Percentiles rank a stretch among this genome's conserved stretches.
phyloP scores from a whole-genome alignment of 495 filamentous ascomycete species.

The Penicillium argentinense region DNA sequence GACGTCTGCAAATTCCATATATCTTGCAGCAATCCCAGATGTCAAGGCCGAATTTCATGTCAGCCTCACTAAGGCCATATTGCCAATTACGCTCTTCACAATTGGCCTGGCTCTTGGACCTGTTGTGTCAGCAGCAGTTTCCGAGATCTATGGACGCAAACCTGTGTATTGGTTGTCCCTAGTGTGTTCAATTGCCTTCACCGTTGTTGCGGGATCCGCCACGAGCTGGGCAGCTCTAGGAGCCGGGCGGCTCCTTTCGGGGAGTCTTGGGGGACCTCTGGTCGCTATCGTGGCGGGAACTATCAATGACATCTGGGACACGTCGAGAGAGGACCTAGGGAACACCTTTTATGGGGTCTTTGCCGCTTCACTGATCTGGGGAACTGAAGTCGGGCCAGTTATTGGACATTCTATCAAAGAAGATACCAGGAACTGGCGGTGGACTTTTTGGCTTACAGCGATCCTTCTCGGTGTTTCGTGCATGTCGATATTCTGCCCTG shows the following conservation, averaged over 20 bases:
- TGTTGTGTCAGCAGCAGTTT: constrained; percentile 11
- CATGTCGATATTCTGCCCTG: constrained; percentile 2
- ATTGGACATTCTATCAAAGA: constrained; percentile 5
- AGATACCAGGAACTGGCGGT: constrained; percentile 5
- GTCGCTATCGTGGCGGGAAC: constrained; percentile 5
- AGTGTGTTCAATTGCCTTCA: constrained; percentile 4
- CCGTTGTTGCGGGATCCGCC: neutral
- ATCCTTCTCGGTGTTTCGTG: constrained; percentile 7
- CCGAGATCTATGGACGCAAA: constrained; percentile 10
- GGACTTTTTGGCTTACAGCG: constrained; percentile 10
- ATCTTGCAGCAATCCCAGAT: constrained; percentile 12
- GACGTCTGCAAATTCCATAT: constrained; percentile 10
- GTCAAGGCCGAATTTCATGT: constrained; percentile 10
- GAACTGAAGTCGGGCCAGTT: constrained; percentile 3
- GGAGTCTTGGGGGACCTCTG: constrained; percentile 1
- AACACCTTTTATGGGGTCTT: neutral
- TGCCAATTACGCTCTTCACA: constrained; percentile 8
- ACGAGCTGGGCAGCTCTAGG: too few relatives aligned
- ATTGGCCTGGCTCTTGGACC: constrained; percentile 10
- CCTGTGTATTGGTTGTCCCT: constrained; percentile 9
- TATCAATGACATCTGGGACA: constrained; percentile 11
- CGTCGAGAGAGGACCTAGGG: constrained; percentile 3
- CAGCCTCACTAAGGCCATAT: constrained; percentile 4
- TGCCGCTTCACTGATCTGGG: too few relatives aligned
- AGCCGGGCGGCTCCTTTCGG: too few relatives aligned